phyloP scores from a whole-genome alignment of 2,329 filamentous ascomycete genomes.

The Diaporthe australafricana region DNA sequence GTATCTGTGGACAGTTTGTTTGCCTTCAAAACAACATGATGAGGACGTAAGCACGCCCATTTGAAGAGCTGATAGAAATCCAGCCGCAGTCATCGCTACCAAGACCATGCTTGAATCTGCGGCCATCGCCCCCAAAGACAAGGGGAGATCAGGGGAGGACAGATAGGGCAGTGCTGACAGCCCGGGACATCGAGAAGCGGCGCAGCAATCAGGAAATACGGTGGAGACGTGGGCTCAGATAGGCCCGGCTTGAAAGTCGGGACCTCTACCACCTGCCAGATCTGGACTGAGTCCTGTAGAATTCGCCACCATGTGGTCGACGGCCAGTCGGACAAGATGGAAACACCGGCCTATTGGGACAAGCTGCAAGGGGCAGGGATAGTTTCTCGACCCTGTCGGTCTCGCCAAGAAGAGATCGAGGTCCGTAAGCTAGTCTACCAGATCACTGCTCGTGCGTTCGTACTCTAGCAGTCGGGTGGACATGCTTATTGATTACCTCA shows the following conservation, averaged over 20 bases:
- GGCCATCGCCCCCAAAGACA: background rate
- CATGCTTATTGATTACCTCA: background rate
- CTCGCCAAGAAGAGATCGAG: no score
- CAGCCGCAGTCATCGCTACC: background rate
- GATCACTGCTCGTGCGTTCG: no score
- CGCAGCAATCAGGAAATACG: background rate
- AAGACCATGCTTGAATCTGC: no score
- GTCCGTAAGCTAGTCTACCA: no score
- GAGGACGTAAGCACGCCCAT: background rate
- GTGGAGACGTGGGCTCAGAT: background rate
- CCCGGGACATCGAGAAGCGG: background rate
- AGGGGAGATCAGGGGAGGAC: background rate
- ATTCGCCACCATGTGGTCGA: background rate
- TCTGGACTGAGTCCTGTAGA: background rate
- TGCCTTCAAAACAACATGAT: no score
- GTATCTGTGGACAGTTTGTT: background rate
- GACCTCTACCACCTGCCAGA: slow-evolving; percentile 2
- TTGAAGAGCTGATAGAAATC: no score
- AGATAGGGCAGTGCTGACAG: background rate
- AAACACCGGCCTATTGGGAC: background rate
- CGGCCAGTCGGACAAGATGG: background rate
- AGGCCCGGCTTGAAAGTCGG: background rate
- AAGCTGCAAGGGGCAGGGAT: no score
- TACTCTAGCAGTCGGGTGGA: background rate
- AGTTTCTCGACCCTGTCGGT: no score